Base-by-base conservation (phyloP, 495 filamentous ascomycete genomes). In the Rusavskia elegans region DNA sequence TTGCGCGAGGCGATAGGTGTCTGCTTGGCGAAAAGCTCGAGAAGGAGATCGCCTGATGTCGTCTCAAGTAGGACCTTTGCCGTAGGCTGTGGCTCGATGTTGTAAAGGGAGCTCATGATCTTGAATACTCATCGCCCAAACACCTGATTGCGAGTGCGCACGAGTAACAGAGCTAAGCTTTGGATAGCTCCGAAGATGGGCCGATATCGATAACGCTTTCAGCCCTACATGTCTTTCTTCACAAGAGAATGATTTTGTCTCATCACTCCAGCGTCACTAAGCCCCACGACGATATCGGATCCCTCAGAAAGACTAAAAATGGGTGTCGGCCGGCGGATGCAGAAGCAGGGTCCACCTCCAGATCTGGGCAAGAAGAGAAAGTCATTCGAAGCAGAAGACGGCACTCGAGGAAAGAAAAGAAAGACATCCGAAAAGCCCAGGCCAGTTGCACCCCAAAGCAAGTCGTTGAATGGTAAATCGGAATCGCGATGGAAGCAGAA, bases 1-100 rank as follows among this genome's bases (percentile, higher is more conserved):
- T 95, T 95, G 52, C 90, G 87, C 59, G 79, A 86, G 1, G 92
- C 85, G 53, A 94, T 77, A 30, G 92, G 92, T 0, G 85, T 85
- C 66, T 99, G 89, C 53, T 86, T 88, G 19, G 87, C 89, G 74
- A 94, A 98, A 49, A 98, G 81, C 57, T 94, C 82, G 73, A 98
- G 77, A 30, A 82, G 76, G 57, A 98, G 74, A 54, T 94, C 87
- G 65, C 92, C 92, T 46, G 83, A 71, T 23, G 87, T 93, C 5
- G 92, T 98, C 64, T 88, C 78, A 41, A 98, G 75, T 57, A 95
- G 78, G 45, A 85, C 86, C 57, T 90, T 93, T 30, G 85, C 92
- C 53, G 89, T 95, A 48, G 86, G 81, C 57, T 87, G 83, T 14
- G 93, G 92, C 68, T 98, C 92, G 64, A 92, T 85, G 61, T 89